Evolutionary conservation across 2,329 filamentous ascomycete genomes (phyloP), one percentile per base, ranked within the genome.

Genomic region (Ophiostoma sp.): DNA sequence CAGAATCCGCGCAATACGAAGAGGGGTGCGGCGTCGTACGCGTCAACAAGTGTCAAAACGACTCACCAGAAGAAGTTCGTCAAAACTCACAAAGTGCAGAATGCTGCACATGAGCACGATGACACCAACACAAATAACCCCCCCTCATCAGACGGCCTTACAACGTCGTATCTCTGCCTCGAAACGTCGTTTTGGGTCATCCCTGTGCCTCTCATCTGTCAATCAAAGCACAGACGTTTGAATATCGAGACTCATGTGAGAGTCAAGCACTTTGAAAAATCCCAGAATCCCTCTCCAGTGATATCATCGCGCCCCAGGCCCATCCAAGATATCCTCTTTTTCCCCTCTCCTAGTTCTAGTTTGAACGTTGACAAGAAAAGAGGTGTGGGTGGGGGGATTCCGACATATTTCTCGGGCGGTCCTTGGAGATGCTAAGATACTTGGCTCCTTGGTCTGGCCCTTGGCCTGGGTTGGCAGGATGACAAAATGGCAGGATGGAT

Each of bases 241-340:
- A 31, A 15, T 28, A 12, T 15, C 50, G 9, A 5, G n/a, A 22
- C n/a, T 5, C 3, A n/a, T n/a, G n/a, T n/a, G n/a, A n/a, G 42
- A 45, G 15, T 7, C 48, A 19, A 50, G 48, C 17, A 19, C 48
- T 9, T 25, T 25, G 4, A 25, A 55, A 55, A 52, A 52, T 22
- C 25, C 50, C 50, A 55, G 22, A 55, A 55, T 22, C 31, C 5
- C 36, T 64, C 36, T 25, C 36, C n/a, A 25, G 61, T 64, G n/a
- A 64, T 64, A 64, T 42, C 61, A 64, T 63, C 19, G 31, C 59
- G 31, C 25, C 57, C 57, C 57, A 63, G 57, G 57, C 57, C 57
- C 57, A 36, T 63, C 57, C 57, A 63, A 64, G 59, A 64, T 64
- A 42, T 33, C 7, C 33, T 42, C 61, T 42, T 25, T 25, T 25